Conservation (phyloP, 805 yeast genomes). For the Saccharomyces paradoxus region DNA sequence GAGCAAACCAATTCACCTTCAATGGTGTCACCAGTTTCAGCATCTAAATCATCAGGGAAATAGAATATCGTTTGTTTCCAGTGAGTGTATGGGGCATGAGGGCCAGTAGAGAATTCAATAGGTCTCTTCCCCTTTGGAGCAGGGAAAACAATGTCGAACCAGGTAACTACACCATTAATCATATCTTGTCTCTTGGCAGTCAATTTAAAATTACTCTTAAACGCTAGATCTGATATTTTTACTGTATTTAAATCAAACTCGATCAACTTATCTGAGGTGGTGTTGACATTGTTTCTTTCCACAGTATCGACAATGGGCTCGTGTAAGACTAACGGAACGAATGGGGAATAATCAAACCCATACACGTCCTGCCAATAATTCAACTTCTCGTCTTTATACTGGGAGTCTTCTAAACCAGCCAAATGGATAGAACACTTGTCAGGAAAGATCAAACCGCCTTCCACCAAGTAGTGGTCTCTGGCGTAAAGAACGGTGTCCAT, state of each 20-base stretch:
- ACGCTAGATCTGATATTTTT: constrained; percentile 71
- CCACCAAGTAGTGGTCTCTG: constrained; percentile 71
- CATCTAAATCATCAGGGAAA: constrained; percentile 67
- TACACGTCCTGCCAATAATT: constrained; percentile 95
- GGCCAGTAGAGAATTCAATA: constrained; percentile 84
- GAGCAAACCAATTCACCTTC: constrained; percentile 63
- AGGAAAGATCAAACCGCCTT: constrained; percentile 88
- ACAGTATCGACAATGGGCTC: constrained; percentile 98
- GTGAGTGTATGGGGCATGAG: constrained; percentile 88
- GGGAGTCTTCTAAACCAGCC: constrained; percentile 89
- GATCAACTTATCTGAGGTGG: constrained; percentile 63
- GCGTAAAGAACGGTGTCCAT: constrained; percentile 92
- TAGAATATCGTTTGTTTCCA: constrained; percentile 98
- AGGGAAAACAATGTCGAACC: constrained; percentile 94
- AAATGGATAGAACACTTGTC: constrained; percentile 84
- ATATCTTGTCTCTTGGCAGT: constrained; percentile 70
- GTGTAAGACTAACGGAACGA: constrained; percentile 73
- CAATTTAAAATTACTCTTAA: constrained; percentile 59
- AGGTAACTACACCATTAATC: constrained; percentile 82
- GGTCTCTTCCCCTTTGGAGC: constrained; percentile 41
- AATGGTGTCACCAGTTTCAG: constrained; percentile 68
- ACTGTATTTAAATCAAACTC: constrained; percentile 89
- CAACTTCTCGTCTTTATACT: constrained; percentile 84
- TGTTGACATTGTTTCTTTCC: constrained; percentile 62
- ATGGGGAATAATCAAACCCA: constrained; percentile 93